phyloP scores from a whole-genome alignment of 78 protist species.

The Parvularia atlantis region DNA sequence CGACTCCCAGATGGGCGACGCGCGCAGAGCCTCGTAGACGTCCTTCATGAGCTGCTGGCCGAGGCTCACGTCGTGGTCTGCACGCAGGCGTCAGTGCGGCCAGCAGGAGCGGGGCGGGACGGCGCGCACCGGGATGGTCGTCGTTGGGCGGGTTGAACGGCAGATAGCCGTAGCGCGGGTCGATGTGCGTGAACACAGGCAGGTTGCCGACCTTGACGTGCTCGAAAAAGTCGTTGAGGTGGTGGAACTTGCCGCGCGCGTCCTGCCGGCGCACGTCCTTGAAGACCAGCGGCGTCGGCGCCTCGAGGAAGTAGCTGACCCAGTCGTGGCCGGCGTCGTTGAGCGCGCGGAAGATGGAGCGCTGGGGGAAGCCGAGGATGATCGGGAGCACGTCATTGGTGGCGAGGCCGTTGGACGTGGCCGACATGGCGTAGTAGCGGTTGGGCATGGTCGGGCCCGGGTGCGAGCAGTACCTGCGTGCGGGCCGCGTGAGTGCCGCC shows the following conservation, averaged over 20 bases:
- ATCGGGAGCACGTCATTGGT: background rate
- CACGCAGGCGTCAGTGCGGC: too few species aligned
- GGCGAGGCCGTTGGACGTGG: constrained; percentile 18
- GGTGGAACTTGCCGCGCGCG: background rate
- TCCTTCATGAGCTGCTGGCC: constrained; percentile 20
- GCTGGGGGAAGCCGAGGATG: background rate
- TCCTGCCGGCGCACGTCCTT: background rate
- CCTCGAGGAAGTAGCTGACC: background rate
- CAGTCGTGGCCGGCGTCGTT: background rate
- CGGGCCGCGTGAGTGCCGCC: too few species aligned
- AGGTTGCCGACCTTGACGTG: constrained; percentile 10
- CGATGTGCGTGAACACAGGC: background rate
- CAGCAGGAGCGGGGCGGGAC: too few species aligned
- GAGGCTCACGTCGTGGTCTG: too few species aligned
- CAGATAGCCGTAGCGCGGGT: background rate
- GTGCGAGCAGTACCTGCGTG: too few species aligned
- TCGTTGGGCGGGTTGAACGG: background rate
- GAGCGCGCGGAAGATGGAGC: constrained; percentile 11
- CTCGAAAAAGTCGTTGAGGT: too few species aligned
- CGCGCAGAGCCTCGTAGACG: constrained; percentile 38
- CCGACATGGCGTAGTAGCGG: constrained; percentile 1
- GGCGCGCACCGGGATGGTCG: constrained; percentile 38
- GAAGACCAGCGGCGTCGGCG: background rate
- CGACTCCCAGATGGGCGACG: constrained; percentile 15
- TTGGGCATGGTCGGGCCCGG: constrained; percentile 16